Percentiles rank a stretch among this genome's conserved stretches.
Evolutionary conservation across 2,329 filamentous ascomycete genomes (phyloP).

Genomic region (Nemania sp.): DNA sequence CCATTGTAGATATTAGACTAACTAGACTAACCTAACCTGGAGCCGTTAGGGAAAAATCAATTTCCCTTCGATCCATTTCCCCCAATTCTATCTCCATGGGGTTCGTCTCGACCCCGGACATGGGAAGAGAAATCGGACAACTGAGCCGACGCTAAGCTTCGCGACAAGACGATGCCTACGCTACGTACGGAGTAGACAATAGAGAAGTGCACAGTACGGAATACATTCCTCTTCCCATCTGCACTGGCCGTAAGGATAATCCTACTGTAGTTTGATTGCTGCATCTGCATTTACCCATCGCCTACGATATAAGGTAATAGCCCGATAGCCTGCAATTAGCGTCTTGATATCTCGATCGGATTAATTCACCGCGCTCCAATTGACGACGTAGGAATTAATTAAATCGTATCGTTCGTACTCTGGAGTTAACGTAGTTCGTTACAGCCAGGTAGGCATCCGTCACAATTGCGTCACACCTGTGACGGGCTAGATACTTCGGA

Average conservation of each 20-base stretch:
- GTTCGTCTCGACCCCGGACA: slow-evolving; percentile 24
- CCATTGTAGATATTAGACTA: no score
- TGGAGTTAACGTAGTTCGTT: not conserved
- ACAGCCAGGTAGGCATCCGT: not conserved
- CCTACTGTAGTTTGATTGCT: slow-evolving; percentile 19
- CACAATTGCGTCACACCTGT: not conserved
- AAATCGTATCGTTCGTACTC: not conserved
- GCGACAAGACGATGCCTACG: not conserved
- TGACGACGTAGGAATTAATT: slow-evolving; percentile 4
- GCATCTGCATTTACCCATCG: slow-evolving; percentile 33
- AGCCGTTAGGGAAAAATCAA: slow-evolving; percentile 6
- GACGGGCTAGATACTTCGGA: slow-evolving; percentile 6
- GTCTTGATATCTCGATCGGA: slow-evolving; percentile 5
- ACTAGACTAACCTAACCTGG: not conserved
- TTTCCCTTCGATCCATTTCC: slow-evolving; percentile 8
- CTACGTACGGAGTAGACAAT: not conserved
- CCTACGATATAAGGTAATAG: not conserved
- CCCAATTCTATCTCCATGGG: slow-evolving; percentile 14
- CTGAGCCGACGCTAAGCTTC: slow-evolving; percentile 26
- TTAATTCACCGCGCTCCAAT: slow-evolving; percentile 17
- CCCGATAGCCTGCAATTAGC: slow-evolving; percentile 8
- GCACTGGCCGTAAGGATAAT: slow-evolving; percentile 10
- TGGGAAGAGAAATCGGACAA: slow-evolving; percentile 28
- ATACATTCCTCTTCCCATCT: no score
- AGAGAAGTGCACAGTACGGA: no score